phyloP scores from a whole-genome alignment of 148 eudicot genomes.

The Amaranthus cruentus region DNA sequence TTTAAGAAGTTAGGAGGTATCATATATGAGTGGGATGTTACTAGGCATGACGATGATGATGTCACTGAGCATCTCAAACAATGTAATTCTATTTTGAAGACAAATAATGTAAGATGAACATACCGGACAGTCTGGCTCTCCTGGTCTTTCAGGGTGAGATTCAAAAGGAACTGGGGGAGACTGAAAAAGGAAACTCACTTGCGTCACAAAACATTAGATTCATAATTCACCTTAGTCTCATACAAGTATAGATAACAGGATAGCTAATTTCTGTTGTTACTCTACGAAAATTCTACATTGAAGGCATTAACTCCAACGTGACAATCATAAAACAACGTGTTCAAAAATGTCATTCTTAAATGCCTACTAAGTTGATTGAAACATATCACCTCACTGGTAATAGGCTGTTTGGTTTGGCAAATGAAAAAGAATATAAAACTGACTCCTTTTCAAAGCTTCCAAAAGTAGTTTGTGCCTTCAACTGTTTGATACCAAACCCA shows the following conservation, averaged over 20 bases:
- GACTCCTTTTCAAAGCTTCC: not conserved
- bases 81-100: not conserved
- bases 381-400: not conserved
- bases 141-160: constrained; percentile 84
- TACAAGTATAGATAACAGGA: not conserved
- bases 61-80: not conserved
- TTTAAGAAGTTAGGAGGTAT: constrained; percentile 9
- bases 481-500: not conserved
- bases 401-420: not conserved
- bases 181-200: constrained; percentile 34
- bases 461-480: not conserved
- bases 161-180: constrained; percentile 54
- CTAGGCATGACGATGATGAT: no score
- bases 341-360: not conserved
- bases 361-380: not conserved
- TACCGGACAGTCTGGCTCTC: constrained; percentile 97
- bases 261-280: not conserved
- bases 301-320: not conserved
- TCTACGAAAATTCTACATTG: not conserved
- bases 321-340: not conserved
- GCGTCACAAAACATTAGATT: constrained; percentile 5
- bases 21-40: not conserved
- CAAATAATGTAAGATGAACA: constrained; percentile 12
- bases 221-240: not conserved
- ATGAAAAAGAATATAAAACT: not conserved